Conservation (phyloP, 331 rosid species). For the Acacia concinna region DNA sequence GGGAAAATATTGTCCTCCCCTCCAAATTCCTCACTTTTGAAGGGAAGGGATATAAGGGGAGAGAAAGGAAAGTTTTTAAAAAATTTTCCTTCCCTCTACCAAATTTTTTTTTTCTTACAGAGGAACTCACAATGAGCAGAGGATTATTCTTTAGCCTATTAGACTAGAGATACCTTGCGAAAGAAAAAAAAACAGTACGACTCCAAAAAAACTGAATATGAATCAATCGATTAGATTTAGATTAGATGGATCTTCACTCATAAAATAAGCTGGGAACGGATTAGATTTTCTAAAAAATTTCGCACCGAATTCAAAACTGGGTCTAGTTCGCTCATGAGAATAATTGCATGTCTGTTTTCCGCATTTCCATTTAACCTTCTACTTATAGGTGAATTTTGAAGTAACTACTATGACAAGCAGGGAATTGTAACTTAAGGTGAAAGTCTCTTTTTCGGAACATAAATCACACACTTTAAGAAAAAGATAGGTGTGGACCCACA, state of each 20-base stretch:
- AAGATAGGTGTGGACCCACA: not conserved
- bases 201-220: not conserved
- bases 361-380: not conserved
- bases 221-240: not conserved
- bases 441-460: not conserved
- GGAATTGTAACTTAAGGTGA: too few species aligned
- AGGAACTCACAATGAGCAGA: too few species aligned
- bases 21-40: too few species aligned
- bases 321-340: not conserved
- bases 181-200: too few species aligned
- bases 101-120: too few species aligned
- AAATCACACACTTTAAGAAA: not conserved
- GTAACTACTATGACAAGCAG: not conserved
- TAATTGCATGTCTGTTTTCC: not conserved
- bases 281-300: not conserved
- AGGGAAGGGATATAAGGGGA: too few species aligned
- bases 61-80: too few species aligned
- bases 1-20: too few species aligned
- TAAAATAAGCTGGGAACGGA: not conserved
- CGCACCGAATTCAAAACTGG: not conserved
- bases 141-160: too few species aligned
- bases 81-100: too few species aligned
- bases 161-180: too few species aligned
- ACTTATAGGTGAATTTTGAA: not conserved
- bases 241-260: not conserved